phyloP scores from a whole-genome alignment of 495 filamentous ascomycete species.

The Daldinia bambusicola region DNA sequence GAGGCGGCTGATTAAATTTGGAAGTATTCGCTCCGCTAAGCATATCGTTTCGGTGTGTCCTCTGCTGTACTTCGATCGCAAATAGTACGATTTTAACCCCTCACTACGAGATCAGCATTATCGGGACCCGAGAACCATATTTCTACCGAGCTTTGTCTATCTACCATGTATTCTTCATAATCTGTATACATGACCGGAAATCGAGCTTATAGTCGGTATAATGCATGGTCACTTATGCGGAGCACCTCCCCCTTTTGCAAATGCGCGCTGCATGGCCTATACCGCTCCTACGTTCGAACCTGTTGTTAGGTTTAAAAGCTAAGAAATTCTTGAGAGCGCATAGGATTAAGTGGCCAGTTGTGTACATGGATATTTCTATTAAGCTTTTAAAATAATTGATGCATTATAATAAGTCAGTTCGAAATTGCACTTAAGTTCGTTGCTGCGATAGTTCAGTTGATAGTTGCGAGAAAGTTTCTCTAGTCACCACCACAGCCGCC shows the following conservation, averaged over 20 bases:
- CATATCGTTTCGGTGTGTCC: not conserved
- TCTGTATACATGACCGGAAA: not conserved
- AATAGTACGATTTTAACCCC: constrained; percentile 20
- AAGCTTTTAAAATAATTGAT: not conserved
- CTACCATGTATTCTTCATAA: not conserved
- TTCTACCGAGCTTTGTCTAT: constrained; percentile 24
- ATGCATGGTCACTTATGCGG: not conserved
- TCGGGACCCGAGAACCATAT: constrained; percentile 10
- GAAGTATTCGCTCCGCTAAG: constrained; percentile 15
- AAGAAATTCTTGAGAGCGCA: not conserved
- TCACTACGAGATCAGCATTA: constrained; percentile 26
- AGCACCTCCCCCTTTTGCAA: constrained; percentile 20
- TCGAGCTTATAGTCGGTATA: not conserved
- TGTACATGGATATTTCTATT: not conserved
- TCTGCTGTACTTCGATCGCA: constrained; percentile 19
- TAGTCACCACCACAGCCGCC: not conserved
- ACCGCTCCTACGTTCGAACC: not conserved
- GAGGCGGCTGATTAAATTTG: constrained; percentile 6
- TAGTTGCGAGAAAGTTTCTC: not conserved
- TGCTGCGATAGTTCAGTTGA: constrained; percentile 12
- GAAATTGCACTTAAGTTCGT: constrained; percentile 1
- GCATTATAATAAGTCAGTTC: not conserved
- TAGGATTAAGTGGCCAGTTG: not conserved
- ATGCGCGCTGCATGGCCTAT: constrained; percentile 2
- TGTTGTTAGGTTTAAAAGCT: not conserved